Evolutionary conservation across 2,329 filamentous ascomycete genomes (phyloP).

Genomic region (Coniochaeta hoffmannii): DNA sequence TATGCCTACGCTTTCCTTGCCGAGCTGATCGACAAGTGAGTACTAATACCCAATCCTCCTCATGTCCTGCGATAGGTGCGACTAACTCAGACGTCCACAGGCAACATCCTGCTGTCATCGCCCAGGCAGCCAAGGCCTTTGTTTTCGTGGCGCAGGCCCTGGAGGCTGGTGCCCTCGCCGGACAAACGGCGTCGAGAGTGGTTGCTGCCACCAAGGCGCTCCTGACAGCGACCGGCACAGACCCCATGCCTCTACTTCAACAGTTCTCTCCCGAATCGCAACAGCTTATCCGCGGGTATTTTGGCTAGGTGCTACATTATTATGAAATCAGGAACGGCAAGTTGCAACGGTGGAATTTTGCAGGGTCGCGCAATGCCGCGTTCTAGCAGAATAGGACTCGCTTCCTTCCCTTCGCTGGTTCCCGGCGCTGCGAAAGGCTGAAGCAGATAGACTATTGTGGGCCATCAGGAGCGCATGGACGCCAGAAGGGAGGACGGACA

Average conservation of each 20-base stretch:
- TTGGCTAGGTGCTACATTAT: conserved; percentile 43
- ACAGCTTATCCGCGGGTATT: conserved; percentile 70
- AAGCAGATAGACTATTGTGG: not conserved
- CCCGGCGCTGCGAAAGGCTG: too few species aligned
- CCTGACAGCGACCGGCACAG: conserved; percentile 63
- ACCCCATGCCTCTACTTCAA: conserved; percentile 67
- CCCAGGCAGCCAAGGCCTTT: conserved; percentile 75
- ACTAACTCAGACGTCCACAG: conserved; percentile 34
- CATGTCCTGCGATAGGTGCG: not conserved
- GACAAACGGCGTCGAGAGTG: conserved; percentile 71
- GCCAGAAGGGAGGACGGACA: too few species aligned
- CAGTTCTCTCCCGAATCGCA: conserved; percentile 76
- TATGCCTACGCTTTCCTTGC: conserved; percentile 91
- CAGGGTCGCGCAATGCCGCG: conserved; percentile 5
- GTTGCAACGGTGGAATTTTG: not conserved
- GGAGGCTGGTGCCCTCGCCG: conserved; percentile 83
- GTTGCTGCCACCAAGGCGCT: conserved; percentile 72
- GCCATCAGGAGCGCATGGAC: not conserved
- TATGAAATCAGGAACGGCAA: not conserved
- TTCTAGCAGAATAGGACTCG: too few species aligned
- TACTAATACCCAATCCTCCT: conserved; percentile 18
- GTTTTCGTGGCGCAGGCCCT: conserved; percentile 80
- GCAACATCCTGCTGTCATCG: conserved; percentile 74
- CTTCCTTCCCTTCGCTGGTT: too few species aligned
- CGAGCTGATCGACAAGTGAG: conserved; percentile 90